Percentiles rank a stretch among this genome's conserved stretches.
phyloP scores from a whole-genome alignment of 441 rosid genomes.

The Manihot esculenta region DNA sequence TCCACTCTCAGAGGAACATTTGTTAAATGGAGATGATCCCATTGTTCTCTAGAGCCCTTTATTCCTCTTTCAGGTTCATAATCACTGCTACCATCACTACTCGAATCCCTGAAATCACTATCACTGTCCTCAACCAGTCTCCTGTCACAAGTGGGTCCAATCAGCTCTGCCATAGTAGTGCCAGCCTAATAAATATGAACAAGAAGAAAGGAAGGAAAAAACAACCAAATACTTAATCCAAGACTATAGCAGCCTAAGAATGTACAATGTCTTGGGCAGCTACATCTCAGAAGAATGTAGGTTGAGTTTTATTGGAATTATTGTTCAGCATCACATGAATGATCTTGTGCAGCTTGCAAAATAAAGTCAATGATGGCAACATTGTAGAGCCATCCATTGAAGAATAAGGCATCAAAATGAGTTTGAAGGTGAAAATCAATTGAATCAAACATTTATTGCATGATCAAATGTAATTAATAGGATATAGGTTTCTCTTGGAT shows the following conservation, averaged over 20 bases:
- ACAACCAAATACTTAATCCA: neutral
- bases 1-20: slow-evolving; percentile 41
- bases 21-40: slow-evolving; percentile 23
- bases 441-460: neutral
- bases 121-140: slow-evolving; percentile 61
- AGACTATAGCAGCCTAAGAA: neutral
- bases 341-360: neutral
- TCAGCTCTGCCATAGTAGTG: slow-evolving; percentile 5
- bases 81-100: slow-evolving; percentile 75
- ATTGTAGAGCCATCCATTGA: neutral
- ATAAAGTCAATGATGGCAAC: neutral
- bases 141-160: slow-evolving; percentile 33
- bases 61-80: slow-evolving; percentile 52
- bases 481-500: neutral
- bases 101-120: slow-evolving; percentile 67
- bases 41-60: slow-evolving; percentile 34
- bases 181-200: slow-evolving; percentile 3
- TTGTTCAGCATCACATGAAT: neutral
- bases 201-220: neutral
- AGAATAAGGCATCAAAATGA: neutral
- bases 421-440: neutral
- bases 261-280: no score
- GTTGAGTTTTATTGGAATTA: no score
- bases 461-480: no score
- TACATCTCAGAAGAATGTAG: neutral